These are phyloP conservation scores for Pelargonium myrrhifolium DNA, from an alignment of 441 rosid genomes.

Conservation along the genomic window DNA sequence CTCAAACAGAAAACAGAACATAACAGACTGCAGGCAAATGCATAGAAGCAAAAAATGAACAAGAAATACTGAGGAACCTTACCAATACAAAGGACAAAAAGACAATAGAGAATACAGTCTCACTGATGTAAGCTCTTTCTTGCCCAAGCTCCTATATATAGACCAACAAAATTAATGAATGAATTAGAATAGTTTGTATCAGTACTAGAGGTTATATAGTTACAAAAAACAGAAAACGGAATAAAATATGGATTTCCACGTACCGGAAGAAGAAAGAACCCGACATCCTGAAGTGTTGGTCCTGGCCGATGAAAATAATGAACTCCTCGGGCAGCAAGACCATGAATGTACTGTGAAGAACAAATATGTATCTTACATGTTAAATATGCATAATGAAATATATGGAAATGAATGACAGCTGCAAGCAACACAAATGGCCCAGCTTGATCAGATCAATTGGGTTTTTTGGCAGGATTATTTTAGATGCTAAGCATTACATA, in stretches of 20 bases:
- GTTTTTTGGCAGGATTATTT: no score
- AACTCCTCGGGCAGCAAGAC: constrained; percentile 93
- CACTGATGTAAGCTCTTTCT: constrained; percentile 90
- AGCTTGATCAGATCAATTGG: no score
- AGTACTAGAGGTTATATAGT: not conserved
- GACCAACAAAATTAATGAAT: constrained; percentile 8
- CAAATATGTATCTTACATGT: constrained; percentile 6
- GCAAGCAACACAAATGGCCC: not conserved
- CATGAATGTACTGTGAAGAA: constrained; percentile 78
- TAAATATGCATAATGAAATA: not conserved
- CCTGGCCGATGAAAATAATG: constrained; percentile 90
- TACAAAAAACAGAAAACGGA: not conserved
- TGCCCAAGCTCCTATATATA: constrained; percentile 81
- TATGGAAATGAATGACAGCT: not conserved
- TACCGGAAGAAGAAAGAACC: constrained; percentile 85
- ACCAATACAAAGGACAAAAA: constrained; percentile 76
- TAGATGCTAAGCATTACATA: no score
- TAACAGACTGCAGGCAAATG: constrained; percentile 6
- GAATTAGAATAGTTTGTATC: not conserved
- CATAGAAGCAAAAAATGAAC: constrained; percentile 1
- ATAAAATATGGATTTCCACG: constrained; percentile 18
- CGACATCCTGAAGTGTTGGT: constrained; percentile 79
- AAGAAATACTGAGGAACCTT: constrained; percentile 23
- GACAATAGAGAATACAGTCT: constrained; percentile 59
- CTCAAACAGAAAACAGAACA: not conserved